Evolutionary conservation across 169 alveolate genomes (phyloP).

Genomic region (Plasmodium gonderi): DNA sequence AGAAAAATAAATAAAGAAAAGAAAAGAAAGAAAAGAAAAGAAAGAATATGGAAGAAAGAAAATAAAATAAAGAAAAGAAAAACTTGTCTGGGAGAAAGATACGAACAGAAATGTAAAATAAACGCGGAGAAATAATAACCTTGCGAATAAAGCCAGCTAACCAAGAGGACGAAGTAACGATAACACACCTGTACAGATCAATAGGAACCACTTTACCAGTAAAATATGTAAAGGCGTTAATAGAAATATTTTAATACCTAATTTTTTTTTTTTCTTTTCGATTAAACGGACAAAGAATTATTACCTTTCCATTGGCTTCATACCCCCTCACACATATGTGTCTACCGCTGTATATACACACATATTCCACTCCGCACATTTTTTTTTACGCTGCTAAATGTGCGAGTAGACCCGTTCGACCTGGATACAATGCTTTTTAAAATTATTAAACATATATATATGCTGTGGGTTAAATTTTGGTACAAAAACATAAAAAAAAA

Average conservation of each 20-base stretch:
- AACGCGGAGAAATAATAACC: no score
- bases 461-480: not conserved
- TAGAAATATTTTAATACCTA: no score
- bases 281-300: not conserved
- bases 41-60: no score
- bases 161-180: no score
- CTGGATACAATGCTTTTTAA: not conserved
- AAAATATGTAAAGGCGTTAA: not conserved
- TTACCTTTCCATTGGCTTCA: not conserved
- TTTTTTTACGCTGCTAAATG: not conserved
- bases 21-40: no score
- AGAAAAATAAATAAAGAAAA: no score
- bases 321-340: not conserved
- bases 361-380: not conserved
- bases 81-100: not conserved
- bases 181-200: not conserved
- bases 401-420: no score
- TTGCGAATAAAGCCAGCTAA: not conserved
- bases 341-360: not conserved
- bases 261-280: not conserved
- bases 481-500: slow-evolving; percentile 23
- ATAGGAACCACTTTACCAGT: not conserved
- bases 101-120: no score
- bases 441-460: not conserved
- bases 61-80: not conserved